Evolutionary conservation across 1,284 basidiomycete species (phyloP).

Genomic region (Ceratobasidium sp.): DNA sequence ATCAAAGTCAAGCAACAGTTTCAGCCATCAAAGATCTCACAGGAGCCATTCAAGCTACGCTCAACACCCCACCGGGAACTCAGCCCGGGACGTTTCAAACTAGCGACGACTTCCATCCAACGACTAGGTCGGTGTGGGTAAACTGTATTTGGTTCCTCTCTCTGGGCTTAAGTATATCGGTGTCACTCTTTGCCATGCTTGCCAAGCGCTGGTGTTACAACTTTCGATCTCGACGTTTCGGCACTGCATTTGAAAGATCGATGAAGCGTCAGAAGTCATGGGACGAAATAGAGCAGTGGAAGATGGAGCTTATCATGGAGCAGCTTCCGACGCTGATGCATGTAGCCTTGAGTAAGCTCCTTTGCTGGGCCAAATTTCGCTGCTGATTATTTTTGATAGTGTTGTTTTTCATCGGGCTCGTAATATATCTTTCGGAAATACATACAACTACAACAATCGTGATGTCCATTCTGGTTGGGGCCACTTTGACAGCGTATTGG

Average conservation of each 20-base stretch:
- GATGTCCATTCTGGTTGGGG: neutral
- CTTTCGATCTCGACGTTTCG: constrained; percentile 4
- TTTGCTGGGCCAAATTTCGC: neutral
- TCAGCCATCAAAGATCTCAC: neutral
- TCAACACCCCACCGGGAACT: neutral
- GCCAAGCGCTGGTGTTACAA: constrained; percentile 28
- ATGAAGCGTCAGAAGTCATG: neutral
- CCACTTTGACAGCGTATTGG: neutral
- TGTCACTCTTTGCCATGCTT: constrained; percentile 29
- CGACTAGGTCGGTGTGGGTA: neutral
- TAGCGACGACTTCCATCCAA: neutral
- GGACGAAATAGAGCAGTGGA: constrained; percentile 2
- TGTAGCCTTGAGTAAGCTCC: neutral
- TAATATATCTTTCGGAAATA: constrained; percentile 16
- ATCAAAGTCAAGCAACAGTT: neutral
- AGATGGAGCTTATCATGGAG: constrained; percentile 1
- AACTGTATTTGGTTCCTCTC: constrained; percentile 15
- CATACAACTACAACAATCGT: neutral
- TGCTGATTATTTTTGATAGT: neutral
- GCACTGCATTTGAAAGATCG: neutral
- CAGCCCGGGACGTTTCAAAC: neutral
- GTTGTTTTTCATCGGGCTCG: constrained; percentile 13
- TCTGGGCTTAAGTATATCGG: neutral
- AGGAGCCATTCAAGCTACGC: neutral
- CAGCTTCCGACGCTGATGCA: constrained; percentile 15